Evolutionary conservation across 805 yeast genomes (phyloP), one percentile per base, ranked within the genome.

Genomic region (Ogataea kodamae): DNA sequence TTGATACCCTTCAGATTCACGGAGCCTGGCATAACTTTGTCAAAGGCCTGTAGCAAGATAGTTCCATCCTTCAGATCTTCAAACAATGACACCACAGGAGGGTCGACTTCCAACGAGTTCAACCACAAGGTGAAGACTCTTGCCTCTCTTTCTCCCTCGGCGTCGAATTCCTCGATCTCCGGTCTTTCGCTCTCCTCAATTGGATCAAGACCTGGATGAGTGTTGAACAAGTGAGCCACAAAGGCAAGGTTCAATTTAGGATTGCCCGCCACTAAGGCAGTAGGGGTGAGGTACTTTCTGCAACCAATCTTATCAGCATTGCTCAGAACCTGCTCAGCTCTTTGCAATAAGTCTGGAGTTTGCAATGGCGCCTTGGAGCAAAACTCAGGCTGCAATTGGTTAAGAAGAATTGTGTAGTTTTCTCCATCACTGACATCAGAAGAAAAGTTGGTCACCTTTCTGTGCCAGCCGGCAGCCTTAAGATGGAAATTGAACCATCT

Each of bases 61-160:
- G 78, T 75, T 43, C 98, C 98, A 61, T 90, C 97, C 61, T 88
- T 89, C 55, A 92, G 72, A 57, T 92, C 97, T 62, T 90, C 97
- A 51, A 92, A 92, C 49, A 92, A 67, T 10, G 83, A 78, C 31
- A 87, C 87, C 40, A 92, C 90, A 16, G 96, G 85, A 17, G 97
- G 97, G 44, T 89, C 92, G 10, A 92, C 97, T 48, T 92, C 97
- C 52, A 92, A 72, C 2, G 96, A 87, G 64, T 92, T 92, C 56
- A 92, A 76, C 98, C 98, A 92, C 54, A 92, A 67, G 5, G 98
- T 92, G 65, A 92, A 92, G 9, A 92, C 98, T 61, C 98, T 77
- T 3, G 98, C 98, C 67, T 92, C 98, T 66, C 98, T 84, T 66
- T 92, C 98, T 44, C 98, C 98, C 65, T 92, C 98, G 16, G 98